phyloP scores from a whole-genome alignment of 352 stramenopile species.

The Aphanomyces stellatus region DNA sequence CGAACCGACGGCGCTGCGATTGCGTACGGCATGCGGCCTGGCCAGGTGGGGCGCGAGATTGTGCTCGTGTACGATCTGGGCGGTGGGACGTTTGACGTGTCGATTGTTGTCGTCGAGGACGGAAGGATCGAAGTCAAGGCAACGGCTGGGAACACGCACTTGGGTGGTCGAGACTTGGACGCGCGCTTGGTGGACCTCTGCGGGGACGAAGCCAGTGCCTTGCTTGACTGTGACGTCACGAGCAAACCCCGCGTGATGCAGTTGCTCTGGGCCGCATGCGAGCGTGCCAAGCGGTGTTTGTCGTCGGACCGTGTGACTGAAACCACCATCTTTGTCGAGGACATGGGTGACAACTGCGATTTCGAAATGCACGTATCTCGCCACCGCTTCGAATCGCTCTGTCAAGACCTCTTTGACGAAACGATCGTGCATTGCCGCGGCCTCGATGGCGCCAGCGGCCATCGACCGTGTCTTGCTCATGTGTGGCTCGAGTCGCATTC shows the following conservation, averaged over 20 bases:
- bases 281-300: constrained; percentile 87
- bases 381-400: constrained; percentile 84
- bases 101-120: constrained; percentile 85
- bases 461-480: constrained; percentile 28
- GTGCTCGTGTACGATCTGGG: constrained; percentile 90
- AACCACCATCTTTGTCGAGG: constrained; percentile 87
- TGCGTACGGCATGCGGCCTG: constrained; percentile 74
- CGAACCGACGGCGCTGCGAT: constrained; percentile 93
- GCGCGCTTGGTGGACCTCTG: constrained; percentile 85
- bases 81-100: constrained; percentile 86
- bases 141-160: constrained; percentile 86
- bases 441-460: constrained; percentile 43
- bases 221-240: constrained; percentile 63
- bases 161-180: constrained; percentile 89
- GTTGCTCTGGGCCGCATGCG: constrained; percentile 84
- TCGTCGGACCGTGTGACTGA: constrained; percentile 78
- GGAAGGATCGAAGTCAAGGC: constrained; percentile 93
- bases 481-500: constrained; percentile 34
- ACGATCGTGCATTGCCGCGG: constrained; percentile 32
- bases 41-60: constrained; percentile 80
- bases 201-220: constrained; percentile 83
- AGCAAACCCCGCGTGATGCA: constrained; percentile 79
- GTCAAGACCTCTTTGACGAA: constrained; percentile 84
- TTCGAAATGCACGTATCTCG: constrained; percentile 89
- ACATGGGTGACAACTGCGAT: constrained; percentile 87